Percentiles rank a stretch among this genome's conserved stretches.
Conservation (phyloP, 345 rosid genomes). For the Boechera retrofracta region DNA sequence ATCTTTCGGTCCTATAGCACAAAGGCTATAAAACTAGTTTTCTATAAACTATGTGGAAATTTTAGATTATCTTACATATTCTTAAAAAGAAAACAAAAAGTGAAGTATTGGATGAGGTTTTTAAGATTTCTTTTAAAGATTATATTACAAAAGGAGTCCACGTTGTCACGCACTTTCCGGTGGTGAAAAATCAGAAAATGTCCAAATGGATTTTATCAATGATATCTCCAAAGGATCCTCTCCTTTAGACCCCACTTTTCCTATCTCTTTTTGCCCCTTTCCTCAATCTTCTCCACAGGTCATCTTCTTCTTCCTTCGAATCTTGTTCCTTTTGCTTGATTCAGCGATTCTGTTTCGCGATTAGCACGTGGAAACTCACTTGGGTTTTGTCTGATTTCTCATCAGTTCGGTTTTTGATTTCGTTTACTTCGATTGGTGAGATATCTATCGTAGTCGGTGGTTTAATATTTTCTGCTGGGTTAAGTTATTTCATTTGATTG, state of each 20-base stretch:
- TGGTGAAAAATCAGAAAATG: not conserved
- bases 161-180: slow-evolving; percentile 31
- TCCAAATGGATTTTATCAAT: slow-evolving; percentile 6
- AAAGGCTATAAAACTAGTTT: too few relatives aligned
- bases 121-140: not conserved
- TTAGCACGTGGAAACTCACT: not conserved
- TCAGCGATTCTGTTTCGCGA: not conserved
- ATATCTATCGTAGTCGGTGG: slow-evolving; percentile 28
- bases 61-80: too few relatives aligned
- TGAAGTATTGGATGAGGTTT: not conserved
- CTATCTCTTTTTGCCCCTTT: slow-evolving; percentile 38
- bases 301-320: slow-evolving; percentile 12
- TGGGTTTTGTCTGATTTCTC: not conserved
- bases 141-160: not conserved
- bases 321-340: slow-evolving; percentile 23
- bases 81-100: not conserved
- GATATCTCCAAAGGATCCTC: slow-evolving; percentile 35
- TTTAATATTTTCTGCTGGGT: not conserved
- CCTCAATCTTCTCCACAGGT: slow-evolving; percentile 27
- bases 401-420: not conserved
- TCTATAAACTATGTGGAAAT: too few relatives aligned
- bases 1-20: too few relatives aligned
- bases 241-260: slow-evolving; percentile 38
- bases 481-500: not conserved
- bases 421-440: slow-evolving; percentile 20